These are phyloP conservation scores for Tulasnella calospora DNA, from an alignment of 768 basidiomycete genomes.

Conservation along the genomic window DNA sequence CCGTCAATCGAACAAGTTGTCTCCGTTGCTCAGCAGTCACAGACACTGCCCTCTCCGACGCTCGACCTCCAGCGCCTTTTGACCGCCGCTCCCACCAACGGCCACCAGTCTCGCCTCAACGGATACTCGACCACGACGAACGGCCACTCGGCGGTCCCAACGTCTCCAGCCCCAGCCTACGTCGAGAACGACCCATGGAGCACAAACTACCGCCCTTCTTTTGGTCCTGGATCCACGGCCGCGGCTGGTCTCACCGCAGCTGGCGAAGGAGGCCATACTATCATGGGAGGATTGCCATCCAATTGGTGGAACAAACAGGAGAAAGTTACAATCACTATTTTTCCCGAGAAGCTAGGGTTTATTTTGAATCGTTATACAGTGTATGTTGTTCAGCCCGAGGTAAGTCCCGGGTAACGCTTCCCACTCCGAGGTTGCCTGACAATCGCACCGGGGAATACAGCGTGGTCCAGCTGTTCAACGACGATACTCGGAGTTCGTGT, in stretches of 20 bases:
- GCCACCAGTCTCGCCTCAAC: slow-evolving; percentile 38
- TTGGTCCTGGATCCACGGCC: slow-evolving; percentile 27
- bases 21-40: slow-evolving; percentile 60
- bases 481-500: slow-evolving; percentile 90
- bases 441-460: slow-evolving; percentile 37
- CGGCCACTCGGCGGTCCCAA: slow-evolving; percentile 35
- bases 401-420: slow-evolving; percentile 40
- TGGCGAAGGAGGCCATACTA: slow-evolving; percentile 40
- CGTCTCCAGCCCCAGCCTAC: slow-evolving; percentile 47
- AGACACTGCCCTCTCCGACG: slow-evolving; percentile 68
- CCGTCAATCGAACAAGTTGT: slow-evolving; percentile 79
- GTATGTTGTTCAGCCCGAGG: slow-evolving; percentile 75
- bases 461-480: slow-evolving; percentile 66
- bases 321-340: slow-evolving; percentile 58
- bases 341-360: slow-evolving; percentile 84
- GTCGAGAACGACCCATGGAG: slow-evolving; percentile 61
- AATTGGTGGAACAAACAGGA: slow-evolving; percentile 90
- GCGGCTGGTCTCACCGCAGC: background rate
- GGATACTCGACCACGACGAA: slow-evolving; percentile 41
- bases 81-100: slow-evolving; percentile 40
- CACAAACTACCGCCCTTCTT: slow-evolving; percentile 7
- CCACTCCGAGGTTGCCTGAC: slow-evolving; percentile 22
- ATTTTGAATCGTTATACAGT: slow-evolving; percentile 82
- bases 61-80: slow-evolving; percentile 60
- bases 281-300: slow-evolving; percentile 62